These are phyloP conservation scores for Vitis vinifera DNA, from an alignment of 164 flowering plant genomes.

Conservation along the genomic window ASM3070453v1 NC_081821.1:9186501-9187000, in stretches of 20 bases:
- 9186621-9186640: constrained; percentile 5
- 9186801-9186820: constrained; percentile 16
- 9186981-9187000: constrained; percentile 7
- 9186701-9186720: constrained; percentile 12
- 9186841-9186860: background rate
- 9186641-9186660: background rate
- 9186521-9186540: constrained; percentile 12
- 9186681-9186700: constrained; percentile 9
- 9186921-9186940: constrained; percentile 5
- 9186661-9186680: constrained; percentile 3
- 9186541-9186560: constrained; percentile 7
- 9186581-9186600: constrained; percentile 11
- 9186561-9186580: background rate
- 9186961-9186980: constrained; percentile 7
- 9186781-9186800: constrained; percentile 7
- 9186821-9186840: constrained; percentile 7
- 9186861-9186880: background rate
- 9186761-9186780: constrained; percentile 12
- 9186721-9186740: constrained; percentile 4
- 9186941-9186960: background rate
- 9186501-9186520: constrained; percentile 7
- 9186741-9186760: constrained; percentile 4
- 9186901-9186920: constrained; percentile 12
- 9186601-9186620: constrained; percentile 15
- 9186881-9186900: constrained; percentile 16